phyloP scores from a whole-genome alignment of 2,329 filamentous ascomycete species.

The Lizonia empirigonia region DNA sequence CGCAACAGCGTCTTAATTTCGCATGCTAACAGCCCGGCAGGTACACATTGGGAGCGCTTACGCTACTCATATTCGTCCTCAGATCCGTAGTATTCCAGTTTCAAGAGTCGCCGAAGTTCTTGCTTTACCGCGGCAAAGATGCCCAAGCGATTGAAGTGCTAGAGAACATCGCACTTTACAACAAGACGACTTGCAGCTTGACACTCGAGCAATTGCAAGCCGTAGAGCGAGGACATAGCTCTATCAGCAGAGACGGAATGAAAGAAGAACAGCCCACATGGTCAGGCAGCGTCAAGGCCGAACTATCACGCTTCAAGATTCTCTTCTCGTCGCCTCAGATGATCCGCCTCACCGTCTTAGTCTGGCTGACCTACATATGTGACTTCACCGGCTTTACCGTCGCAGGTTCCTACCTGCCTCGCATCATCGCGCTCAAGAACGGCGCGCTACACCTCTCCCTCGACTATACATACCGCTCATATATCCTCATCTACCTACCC shows the following conservation, averaged over 20 bases:
- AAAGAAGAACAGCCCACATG: slow-evolving; percentile 40
- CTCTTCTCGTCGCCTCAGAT: slow-evolving; percentile 53
- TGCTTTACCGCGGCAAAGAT: slow-evolving; percentile 60
- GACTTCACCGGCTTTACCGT: slow-evolving; percentile 59
- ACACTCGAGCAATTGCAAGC: slow-evolving; percentile 46
- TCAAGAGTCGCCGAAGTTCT: slow-evolving; percentile 65
- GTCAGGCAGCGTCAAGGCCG: slow-evolving; percentile 46
- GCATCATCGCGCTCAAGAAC: slow-evolving; percentile 60
- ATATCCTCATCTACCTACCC: slow-evolving; percentile 61
- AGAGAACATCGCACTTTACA: slow-evolving; percentile 52
- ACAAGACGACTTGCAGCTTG: slow-evolving; percentile 45
- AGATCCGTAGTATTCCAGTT: slow-evolving; percentile 62
- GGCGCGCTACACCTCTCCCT: slow-evolving; percentile 53
- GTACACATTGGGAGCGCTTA: slow-evolving; percentile 50
- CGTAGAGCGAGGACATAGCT: slow-evolving; percentile 41
- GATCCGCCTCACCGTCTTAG: slow-evolving; percentile 54
- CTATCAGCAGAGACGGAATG: slow-evolving; percentile 36
- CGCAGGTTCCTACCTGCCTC: slow-evolving; percentile 56
- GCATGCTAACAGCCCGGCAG: background rate
- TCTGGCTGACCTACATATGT: slow-evolving; percentile 59
- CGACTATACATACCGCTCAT: slow-evolving; percentile 57
- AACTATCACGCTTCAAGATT: slow-evolving; percentile 52
- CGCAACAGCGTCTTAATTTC: too few species aligned
- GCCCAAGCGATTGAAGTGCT: slow-evolving; percentile 56
- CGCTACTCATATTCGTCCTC: slow-evolving; percentile 55